Evolutionary conservation across 805 yeast species (phyloP), one percentile per base, ranked within the genome.

Genomic region (Blastobotrys robertii): DNA sequence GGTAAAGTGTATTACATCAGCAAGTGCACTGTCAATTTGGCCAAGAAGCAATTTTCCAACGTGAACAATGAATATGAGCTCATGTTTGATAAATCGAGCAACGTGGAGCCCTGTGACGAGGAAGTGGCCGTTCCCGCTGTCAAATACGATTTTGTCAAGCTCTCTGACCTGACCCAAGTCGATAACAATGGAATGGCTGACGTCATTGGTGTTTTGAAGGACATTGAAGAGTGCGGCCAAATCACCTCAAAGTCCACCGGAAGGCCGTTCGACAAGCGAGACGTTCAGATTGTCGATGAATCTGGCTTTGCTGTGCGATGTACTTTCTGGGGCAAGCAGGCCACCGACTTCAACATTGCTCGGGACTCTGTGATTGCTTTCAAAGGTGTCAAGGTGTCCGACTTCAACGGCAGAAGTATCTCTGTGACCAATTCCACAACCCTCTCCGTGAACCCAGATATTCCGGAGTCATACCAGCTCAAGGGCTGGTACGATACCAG

Each of bases 401-500:
- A 88, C 58, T 92, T 85, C 60, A 80, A 81, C 46, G 97, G 97
- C 19, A 79, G 90, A 58, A 73, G 84, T 10, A 68, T 92, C 51
- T 81, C 94, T 1, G 73, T 87, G 61, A 78, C 88, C 16, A 85
- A 81, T 47, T 73, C 84, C 8, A 87, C 95, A 14, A 73, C 84
- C 1, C 65, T 92, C 50, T 62, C 78, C 31, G 72, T 84, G 9
- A 84, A 85, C 55, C 98, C 98, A 2, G 96, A 88, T 57, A 74
- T 84, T 15, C 80, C 84, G 13, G 96, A 86, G 60, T 90, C 97
- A 3, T 86, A 78, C 60, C 72, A 76, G 43, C 72, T 92, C 52
- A 85, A 86, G 62, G 97, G 97, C 5, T 92, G 99, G 99, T 92
- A 78, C 57, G 95, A 86, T 56, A 74, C 81, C 34, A 77, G 74